Base-by-base conservation (phyloP, 345 rosid species). In the Citrus unshiu region DNA sequence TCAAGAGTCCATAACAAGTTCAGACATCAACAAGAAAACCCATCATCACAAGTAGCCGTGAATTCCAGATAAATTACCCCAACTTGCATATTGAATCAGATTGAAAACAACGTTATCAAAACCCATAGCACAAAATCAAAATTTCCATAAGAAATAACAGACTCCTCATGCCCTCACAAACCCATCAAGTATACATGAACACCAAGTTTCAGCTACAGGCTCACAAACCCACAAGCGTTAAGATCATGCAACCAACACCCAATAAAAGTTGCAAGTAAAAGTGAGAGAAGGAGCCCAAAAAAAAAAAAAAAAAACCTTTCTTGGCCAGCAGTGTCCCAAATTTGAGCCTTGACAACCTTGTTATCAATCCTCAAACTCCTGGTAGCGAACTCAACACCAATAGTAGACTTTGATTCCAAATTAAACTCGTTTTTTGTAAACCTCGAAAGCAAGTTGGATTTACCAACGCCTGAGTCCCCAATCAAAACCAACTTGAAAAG, bases 311-410 rank as follows among this genome's bases (percentile, higher is more conserved):
- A 66, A 43, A 66, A 87, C 87, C 90, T 86, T 77, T 88, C 89
- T 60, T 86, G 91, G 40, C 89, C 91, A 56, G 91, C 91, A 56
- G 91, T 88, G 76, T 88, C 91, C 91, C 91, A 88, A 86, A 86
- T 88, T 86, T 84, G 89, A 61, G 91, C 89, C 85, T 88, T 86
- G 81, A 86, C 59, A 80, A 84, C 81, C 83, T 88, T 88, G 79
- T 83, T 80, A 65, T 88, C 89, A 34, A 88, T 72, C 35, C 30
- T 82, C 77, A 80, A 72, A 79, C 87, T 88, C 74, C 86, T 86
- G 35, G 89, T 88, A 34, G 88, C 91, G 74, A 88, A 88, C 80
- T 88, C 89, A 51, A 88, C 91, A 30, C 91, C 91, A 39, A 86
- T 86, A 68, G 91, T 88, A 73, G 91, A 88, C 82, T 88, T 88